phyloP scores from a whole-genome alignment of 371 early-diverging fungal species.

The Mortierella sp. region DNA sequence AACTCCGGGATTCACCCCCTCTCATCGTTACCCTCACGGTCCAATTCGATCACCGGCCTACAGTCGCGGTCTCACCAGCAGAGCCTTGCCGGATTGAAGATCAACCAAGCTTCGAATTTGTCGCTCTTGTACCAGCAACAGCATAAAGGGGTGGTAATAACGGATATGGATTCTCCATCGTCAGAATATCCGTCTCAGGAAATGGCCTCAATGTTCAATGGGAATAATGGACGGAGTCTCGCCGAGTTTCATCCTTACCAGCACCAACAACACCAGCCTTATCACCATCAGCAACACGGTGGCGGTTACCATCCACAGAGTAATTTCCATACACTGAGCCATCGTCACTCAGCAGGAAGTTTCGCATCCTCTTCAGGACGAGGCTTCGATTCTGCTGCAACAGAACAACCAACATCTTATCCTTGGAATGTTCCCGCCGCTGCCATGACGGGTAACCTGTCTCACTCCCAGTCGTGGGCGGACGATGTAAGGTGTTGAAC shows the following conservation, averaged over 20 bases:
- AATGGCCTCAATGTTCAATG: background rate
- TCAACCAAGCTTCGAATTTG: conserved; percentile 15
- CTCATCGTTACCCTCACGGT: conserved; percentile 18
- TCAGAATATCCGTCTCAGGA: conserved; percentile 16
- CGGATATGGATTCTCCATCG: conserved; percentile 31
- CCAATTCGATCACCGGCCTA: conserved; percentile 33
- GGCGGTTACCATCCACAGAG: conserved; percentile 8
- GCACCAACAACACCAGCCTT: no score
- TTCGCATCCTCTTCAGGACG: conserved; percentile 34
- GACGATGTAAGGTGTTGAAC: conserved; percentile 27
- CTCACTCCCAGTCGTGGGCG: conserved; percentile 42
- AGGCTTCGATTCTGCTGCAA: conserved; percentile 37
- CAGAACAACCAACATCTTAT: conserved; percentile 39
- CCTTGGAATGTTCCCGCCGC: conserved; percentile 24
- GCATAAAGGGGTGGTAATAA: conserved; percentile 29
- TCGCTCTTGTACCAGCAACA: conserved; percentile 24
- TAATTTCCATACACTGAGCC: conserved; percentile 19
- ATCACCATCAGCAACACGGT: conserved; percentile 9
- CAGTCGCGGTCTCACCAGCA: conserved; percentile 18
- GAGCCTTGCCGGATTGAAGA: conserved; percentile 13
- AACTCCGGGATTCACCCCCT: conserved; percentile 6
- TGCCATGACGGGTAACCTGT: conserved; percentile 1
- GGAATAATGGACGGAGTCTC: conserved; percentile 15
- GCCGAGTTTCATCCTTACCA: background rate
- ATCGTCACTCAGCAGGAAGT: conserved; percentile 24